A percentile compares a stretch with the other conserved stretches of the same genome.
These are phyloP conservation scores for Fusarium coffeatum DNA, from an alignment of 2,329 filamentous ascomycete genomes.

Conservation along the genomic window DNA sequence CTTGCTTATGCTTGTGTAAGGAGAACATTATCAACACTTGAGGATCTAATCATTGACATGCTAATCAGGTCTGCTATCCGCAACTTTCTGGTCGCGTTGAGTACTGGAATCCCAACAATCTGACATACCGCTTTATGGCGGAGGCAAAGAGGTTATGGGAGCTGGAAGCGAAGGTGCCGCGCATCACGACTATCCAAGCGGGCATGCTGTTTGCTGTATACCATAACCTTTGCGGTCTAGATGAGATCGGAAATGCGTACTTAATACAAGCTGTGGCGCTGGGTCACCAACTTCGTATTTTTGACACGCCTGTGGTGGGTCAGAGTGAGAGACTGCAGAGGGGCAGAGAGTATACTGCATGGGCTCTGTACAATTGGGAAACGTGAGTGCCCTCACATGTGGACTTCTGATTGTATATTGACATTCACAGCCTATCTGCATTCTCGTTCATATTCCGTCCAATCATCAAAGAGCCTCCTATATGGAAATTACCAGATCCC, in stretches of 20 bases:
- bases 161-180: slow-evolving; percentile 44
- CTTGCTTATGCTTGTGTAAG: slow-evolving; percentile 54
- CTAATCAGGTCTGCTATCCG: slow-evolving; percentile 47
- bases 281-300: slow-evolving; percentile 50
- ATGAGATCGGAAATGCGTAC: slow-evolving; percentile 53
- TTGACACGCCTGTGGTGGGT: slow-evolving; percentile 30
- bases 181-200: slow-evolving; percentile 53
- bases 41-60: neutral
- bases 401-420: accelerated
- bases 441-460: slow-evolving; percentile 47
- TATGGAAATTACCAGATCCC: slow-evolving; percentile 48
- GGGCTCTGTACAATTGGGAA: slow-evolving; percentile 53
- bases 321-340: slow-evolving; percentile 34
- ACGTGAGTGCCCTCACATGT: slow-evolving; percentile 26
- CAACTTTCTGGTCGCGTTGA: slow-evolving; percentile 47
- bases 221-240: slow-evolving; percentile 51
- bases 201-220: slow-evolving; percentile 49
- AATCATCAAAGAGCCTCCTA: slow-evolving; percentile 47
- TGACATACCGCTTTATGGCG: slow-evolving; percentile 52
- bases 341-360: slow-evolving; percentile 48
- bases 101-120: slow-evolving; percentile 52
- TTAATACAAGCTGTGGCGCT: slow-evolving; percentile 49
- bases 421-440: slow-evolving; percentile 32
- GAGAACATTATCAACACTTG: accelerated
- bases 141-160: slow-evolving; percentile 56